Evolutionary conservation across 2,329 filamentous ascomycete genomes (phyloP), one percentile per base, ranked within the genome.

Genomic region (Cytospora piceae): DNA sequence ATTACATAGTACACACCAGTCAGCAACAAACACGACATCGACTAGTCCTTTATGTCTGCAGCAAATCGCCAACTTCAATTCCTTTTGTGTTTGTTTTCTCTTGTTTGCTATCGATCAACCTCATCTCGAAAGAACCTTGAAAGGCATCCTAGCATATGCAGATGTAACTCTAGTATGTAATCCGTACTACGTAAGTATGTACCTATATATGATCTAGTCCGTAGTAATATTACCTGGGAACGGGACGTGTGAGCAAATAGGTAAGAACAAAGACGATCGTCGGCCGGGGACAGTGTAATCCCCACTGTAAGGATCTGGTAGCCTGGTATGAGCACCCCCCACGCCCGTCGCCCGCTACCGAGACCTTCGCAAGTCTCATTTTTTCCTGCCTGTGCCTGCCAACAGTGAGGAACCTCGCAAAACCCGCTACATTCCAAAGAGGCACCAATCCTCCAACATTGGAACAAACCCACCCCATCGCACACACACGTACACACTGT

Each of bases 361-460:
- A 24, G 11, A 49, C 46, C 46, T 49, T 12, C n/a, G n/a, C 46
- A 12, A 22, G 46, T 49, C 53, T 55, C 53, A 31, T 22, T 55
- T 54, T 59, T 64, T 60, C 51, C 51, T 64, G 61, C 61, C 53
- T 17, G 52, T 63, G 61, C 54, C 55, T 42, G 61, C 61, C 49
- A 37, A 37, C 34, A 37, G 34, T 42, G 53, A 55, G n/a, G 52
- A 56, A 34, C 61, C 57, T 52, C 49, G 53, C 55, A 58, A 59
- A 59, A 27, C 55, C 61, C 57, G 61, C 61, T 64, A 34, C 61
- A 59, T 57, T 64, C 52, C 61, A 57, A 34, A 42, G 34, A 61
- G 59, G 59, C 59, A 61, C 59, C 53, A 52, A 62, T 62, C 60
- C 61, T 57, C 61, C 60, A 57, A 63, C 49, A 52, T 57, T 55